Conservation (phyloP, 2,329 filamentous ascomycete species). For the Pseudogymnoascus sp. region DNA sequence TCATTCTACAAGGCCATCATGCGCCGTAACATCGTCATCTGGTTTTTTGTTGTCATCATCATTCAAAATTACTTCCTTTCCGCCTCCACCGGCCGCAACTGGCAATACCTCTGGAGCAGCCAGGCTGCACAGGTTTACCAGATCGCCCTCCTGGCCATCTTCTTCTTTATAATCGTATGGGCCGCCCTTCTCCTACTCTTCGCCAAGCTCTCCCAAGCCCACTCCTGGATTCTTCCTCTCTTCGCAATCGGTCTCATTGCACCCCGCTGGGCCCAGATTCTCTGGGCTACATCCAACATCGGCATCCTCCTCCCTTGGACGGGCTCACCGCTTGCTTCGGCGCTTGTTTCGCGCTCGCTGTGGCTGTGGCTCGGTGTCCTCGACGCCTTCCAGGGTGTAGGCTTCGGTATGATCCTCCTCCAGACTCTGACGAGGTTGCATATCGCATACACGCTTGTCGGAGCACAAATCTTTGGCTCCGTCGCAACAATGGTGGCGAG, state of each 20-base stretch:
- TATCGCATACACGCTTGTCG: conserved; percentile 53
- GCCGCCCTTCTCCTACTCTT: conserved; percentile 43
- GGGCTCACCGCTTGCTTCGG: conserved; percentile 44
- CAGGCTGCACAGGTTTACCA: conserved; percentile 45
- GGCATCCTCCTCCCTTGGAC: conserved; percentile 58
- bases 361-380: conserved; percentile 63
- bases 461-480: conserved; percentile 54
- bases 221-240: conserved; percentile 60
- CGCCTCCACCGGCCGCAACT: conserved; percentile 59
- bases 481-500: conserved; percentile 54
- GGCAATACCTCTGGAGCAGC: conserved; percentile 38
- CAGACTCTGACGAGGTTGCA: conserved; percentile 59
- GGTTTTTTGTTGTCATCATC: conserved; percentile 58
- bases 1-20: conserved; percentile 57
- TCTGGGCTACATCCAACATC: conserved; percentile 55
- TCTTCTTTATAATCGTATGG: conserved; percentile 52
- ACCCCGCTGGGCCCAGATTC: conserved; percentile 60
- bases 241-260: conserved; percentile 60
- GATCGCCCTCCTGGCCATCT: conserved; percentile 47
- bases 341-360: conserved; percentile 47
- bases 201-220: conserved; percentile 47
- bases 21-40: conserved; percentile 56
- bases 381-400: conserved; percentile 57
- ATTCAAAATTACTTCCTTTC: conserved; percentile 62
- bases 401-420: conserved; percentile 60